Percentiles rank a stretch among this genome's conserved stretches.
Conservation (phyloP, 129 eudicot species). For the Saposhnikovia divaricata region DNA sequence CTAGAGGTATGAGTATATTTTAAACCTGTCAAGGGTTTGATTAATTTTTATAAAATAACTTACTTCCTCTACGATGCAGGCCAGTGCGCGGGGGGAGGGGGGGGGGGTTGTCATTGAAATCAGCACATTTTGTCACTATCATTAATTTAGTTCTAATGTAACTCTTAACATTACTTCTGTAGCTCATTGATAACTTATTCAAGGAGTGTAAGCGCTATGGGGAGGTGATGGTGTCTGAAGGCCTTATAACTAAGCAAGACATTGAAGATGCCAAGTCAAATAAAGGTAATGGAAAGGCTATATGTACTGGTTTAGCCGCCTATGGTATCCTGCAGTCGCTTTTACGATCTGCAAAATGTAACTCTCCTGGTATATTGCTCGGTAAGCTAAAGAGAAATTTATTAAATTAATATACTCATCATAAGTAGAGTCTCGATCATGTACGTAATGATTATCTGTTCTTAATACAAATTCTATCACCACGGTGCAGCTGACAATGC, state of each 20-base stretch:
- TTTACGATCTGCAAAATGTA: conserved; percentile 67
- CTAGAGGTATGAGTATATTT: conserved; percentile 47
- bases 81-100: too few relatives aligned
- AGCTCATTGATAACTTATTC: conserved; percentile 70
- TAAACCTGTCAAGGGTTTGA: background rate
- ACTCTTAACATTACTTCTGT: conserved; percentile 17
- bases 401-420: background rate
- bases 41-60: background rate
- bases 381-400: conserved; percentile 33
- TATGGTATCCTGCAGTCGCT: conserved; percentile 61
- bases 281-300: conserved; percentile 45
- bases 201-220: conserved; percentile 64
- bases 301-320: conserved; percentile 80
- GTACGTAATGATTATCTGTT: background rate
- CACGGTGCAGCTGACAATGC: conserved; percentile 50
- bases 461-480: background rate
- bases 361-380: conserved; percentile 55
- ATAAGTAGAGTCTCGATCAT: background rate
- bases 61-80: background rate
- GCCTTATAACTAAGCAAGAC: conserved; percentile 68
- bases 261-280: conserved; percentile 75
- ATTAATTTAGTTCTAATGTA: background rate
- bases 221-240: conserved; percentile 59
- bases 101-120: background rate
- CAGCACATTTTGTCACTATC: background rate